Conservation (phyloP, 768 basidiomycete species). For the Suillus variegatus region DNA sequence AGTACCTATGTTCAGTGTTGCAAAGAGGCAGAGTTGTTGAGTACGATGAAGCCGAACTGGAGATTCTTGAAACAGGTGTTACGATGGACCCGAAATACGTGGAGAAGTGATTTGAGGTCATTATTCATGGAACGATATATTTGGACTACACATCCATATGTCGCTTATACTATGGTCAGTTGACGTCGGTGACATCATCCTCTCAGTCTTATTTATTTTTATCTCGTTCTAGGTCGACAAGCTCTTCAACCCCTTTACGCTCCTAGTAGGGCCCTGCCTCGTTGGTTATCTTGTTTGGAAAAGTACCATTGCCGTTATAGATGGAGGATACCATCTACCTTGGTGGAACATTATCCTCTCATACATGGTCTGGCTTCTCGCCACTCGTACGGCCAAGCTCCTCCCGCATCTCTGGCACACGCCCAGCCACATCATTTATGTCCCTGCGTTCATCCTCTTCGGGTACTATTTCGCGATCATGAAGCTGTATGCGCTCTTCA, state of each 20-base stretch:
- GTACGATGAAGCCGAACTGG: conserved; percentile 98
- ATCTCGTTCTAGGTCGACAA: conserved; percentile 66
- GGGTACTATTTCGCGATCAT: conserved; percentile 95
- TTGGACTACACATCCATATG: conserved; percentile 83
- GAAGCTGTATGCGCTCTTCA: conserved; percentile 90
- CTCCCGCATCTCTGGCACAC: conserved; percentile 79
- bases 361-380: conserved; percentile 70
- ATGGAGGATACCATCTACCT: conserved; percentile 80
- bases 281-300: conserved; percentile 79
- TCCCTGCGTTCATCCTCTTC: conserved; percentile 86
- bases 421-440: conserved; percentile 76
- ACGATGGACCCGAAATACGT: conserved; percentile 93
- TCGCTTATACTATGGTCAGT: conserved; percentile 77
- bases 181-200: neutral
- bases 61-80: conserved; percentile 92
- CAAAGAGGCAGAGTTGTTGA: conserved; percentile 81
- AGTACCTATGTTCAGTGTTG: conserved; percentile 91
- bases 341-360: conserved; percentile 80
- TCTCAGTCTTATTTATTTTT: neutral
- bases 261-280: conserved; percentile 81
- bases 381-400: conserved; percentile 75
- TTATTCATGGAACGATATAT: conserved; percentile 87
- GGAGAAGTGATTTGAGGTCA: conserved; percentile 86
- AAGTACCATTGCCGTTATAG: conserved; percentile 62
- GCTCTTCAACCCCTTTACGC: conserved; percentile 82